A percentile compares a stretch with the other conserved stretches of the same genome.
Conservation (phyloP, 768 basidiomycete species). For the Leccinum fibrillosum region DNA sequence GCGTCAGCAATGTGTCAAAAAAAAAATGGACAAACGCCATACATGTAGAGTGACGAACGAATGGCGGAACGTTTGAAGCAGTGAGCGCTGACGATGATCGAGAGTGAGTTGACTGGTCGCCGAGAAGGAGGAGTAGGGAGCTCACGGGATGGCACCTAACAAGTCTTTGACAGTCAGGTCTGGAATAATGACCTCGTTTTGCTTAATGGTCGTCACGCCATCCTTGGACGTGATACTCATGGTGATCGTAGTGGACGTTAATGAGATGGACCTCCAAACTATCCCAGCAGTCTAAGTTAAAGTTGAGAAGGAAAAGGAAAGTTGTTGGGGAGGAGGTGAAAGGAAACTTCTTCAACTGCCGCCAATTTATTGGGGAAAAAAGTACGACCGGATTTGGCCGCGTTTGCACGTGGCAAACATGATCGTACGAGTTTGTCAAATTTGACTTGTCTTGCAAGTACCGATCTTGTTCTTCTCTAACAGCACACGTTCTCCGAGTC, state of each 20-base stretch:
- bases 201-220: constrained; percentile 40
- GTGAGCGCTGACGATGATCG: constrained; percentile 50
- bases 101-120: background rate
- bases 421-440: background rate
- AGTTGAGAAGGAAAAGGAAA: background rate
- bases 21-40: constrained; percentile 21
- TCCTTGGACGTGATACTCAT: constrained; percentile 19
- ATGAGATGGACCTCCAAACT: background rate
- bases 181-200: constrained; percentile 67
- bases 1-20: constrained; percentile 10
- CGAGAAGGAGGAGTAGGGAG: constrained; percentile 16
- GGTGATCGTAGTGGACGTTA: constrained; percentile 12
- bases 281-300: constrained; percentile 1
- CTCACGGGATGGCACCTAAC: constrained; percentile 78
- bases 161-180: constrained; percentile 87
- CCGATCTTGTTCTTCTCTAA: too few relatives aligned
- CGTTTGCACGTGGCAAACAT: constrained; percentile 21
- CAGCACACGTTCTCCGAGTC: background rate
- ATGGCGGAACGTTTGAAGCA: constrained; percentile 90
- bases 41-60: constrained; percentile 78
- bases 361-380: constrained; percentile 30
- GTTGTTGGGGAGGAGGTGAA: background rate
- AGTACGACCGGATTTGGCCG: constrained; percentile 22
- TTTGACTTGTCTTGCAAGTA: too few relatives aligned
- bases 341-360: background rate